phyloP scores from a whole-genome alignment of 2,329 filamentous ascomycete genomes.

The Penicillium psychrosexuale region DNA sequence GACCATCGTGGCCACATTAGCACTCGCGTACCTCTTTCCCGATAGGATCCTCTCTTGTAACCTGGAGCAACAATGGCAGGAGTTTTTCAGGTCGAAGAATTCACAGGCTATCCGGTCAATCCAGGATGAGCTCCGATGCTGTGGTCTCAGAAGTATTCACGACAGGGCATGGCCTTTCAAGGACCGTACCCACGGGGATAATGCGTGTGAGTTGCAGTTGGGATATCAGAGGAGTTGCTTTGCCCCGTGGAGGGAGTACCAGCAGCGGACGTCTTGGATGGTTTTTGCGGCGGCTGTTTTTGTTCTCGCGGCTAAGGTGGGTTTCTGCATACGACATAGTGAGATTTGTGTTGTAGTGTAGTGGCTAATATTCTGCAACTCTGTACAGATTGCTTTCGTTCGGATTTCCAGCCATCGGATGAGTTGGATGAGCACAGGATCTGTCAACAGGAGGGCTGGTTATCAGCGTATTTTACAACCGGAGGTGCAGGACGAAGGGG shows the following conservation, averaged over 20 bases:
- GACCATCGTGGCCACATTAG: slow-evolving; percentile 29
- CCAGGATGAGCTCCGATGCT: slow-evolving; percentile 35
- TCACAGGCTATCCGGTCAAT: slow-evolving; percentile 32
- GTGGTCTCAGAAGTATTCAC: slow-evolving; percentile 35
- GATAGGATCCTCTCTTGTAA: slow-evolving; percentile 26
- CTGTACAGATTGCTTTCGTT: background rate
- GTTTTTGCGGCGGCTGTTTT: slow-evolving; percentile 27
- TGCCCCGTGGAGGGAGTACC: slow-evolving; percentile 28
- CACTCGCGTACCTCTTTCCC: slow-evolving; percentile 30
- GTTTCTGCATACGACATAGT: background rate
- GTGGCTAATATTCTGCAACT: slow-evolving; percentile 1
- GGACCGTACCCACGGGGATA: slow-evolving; percentile 26
- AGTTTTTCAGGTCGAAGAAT: slow-evolving; percentile 31
- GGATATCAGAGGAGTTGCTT: slow-evolving; percentile 33
- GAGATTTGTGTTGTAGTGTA: background rate
- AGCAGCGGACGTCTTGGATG: slow-evolving; percentile 29
- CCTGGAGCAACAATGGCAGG: slow-evolving; percentile 33
- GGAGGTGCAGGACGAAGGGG: slow-evolving; percentile 1
- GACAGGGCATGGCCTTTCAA: slow-evolving; percentile 42
- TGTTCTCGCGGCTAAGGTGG: slow-evolving; percentile 23
- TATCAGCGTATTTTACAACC: slow-evolving; percentile 12
- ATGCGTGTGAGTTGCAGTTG: slow-evolving; percentile 32
- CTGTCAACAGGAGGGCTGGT: background rate
- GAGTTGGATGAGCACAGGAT: slow-evolving; percentile 4
- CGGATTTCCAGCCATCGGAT: background rate